Evolutionary conservation across 345 rosid genomes (phyloP).

Genomic region (Lepidium africanum): DNA sequence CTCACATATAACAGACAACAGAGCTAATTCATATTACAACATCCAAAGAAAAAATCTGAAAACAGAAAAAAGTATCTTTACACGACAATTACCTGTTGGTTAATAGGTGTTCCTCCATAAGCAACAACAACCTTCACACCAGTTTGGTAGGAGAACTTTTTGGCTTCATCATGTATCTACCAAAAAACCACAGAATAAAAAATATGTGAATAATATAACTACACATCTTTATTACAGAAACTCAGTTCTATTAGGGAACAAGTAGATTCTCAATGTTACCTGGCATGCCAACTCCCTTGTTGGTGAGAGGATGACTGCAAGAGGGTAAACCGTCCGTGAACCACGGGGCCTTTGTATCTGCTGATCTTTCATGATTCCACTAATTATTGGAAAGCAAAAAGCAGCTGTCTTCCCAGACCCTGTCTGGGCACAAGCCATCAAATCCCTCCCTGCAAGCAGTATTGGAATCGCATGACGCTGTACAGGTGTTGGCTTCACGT

Average conservation of each 20-base stretch:
- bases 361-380: slow-evolving; percentile 79
- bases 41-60: background rate
- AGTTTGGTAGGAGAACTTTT: slow-evolving; percentile 90
- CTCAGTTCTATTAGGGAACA: background rate
- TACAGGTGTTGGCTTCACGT: slow-evolving; percentile 94
- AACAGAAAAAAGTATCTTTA: background rate
- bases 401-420: slow-evolving; percentile 99
- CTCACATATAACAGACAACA: background rate
- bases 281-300: slow-evolving; percentile 95
- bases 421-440: slow-evolving; percentile 99
- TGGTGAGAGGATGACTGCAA: slow-evolving; percentile 95
- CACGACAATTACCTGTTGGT: slow-evolving; percentile 59
- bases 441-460: slow-evolving; percentile 65
- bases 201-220: background rate
- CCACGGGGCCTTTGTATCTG: slow-evolving; percentile 73
- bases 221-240: background rate
- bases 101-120: slow-evolving; percentile 98
- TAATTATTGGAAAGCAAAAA: slow-evolving; percentile 93
- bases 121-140: slow-evolving; percentile 99
- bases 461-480: slow-evolving; percentile 95
- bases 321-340: slow-evolving; percentile 78
- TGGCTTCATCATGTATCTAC: slow-evolving; percentile 99
- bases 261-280: slow-evolving; percentile 31
- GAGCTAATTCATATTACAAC: background rate
- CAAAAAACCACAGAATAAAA: slow-evolving; percentile 6